Percentiles rank a stretch among this genome's conserved stretches.
Evolutionary conservation across 2,329 filamentous ascomycete species (phyloP).

Genomic region (Cladophialophora yegresii): DNA sequence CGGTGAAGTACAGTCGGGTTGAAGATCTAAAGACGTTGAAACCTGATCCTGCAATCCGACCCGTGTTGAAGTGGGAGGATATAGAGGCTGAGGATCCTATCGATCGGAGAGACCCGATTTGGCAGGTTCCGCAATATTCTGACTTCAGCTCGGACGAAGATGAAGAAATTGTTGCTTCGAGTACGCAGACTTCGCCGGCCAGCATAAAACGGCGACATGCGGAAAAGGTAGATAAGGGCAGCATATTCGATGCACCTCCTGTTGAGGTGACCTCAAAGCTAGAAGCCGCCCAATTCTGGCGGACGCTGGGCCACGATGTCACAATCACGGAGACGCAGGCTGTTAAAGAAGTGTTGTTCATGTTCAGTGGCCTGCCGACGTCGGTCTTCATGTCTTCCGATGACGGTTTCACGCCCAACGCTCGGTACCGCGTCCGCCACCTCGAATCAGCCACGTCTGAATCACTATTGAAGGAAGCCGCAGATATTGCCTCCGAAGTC

Average conservation of each 20-base stretch:
- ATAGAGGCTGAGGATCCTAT: slow-evolving; percentile 76
- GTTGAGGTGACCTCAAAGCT: slow-evolving; percentile 39
- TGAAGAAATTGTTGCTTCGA: slow-evolving; percentile 27
- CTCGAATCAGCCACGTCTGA: slow-evolving; percentile 18
- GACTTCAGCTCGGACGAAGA: slow-evolving; percentile 57
- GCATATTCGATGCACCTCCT: slow-evolving; percentile 23
- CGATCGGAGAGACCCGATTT: slow-evolving; percentile 66
- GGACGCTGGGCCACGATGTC: slow-evolving; percentile 12
- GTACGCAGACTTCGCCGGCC: slow-evolving; percentile 20
- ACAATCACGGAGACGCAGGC: slow-evolving; percentile 69
- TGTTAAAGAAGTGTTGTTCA: slow-evolving; percentile 77
- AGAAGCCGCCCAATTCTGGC: slow-evolving; percentile 54
- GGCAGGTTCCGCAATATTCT: slow-evolving; percentile 69
- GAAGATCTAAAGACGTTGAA: slow-evolving; percentile 62
- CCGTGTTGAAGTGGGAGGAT: slow-evolving; percentile 72
- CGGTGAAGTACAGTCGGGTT: slow-evolving; percentile 68
- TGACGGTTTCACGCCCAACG: slow-evolving; percentile 27
- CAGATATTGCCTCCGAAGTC: slow-evolving; percentile 17
- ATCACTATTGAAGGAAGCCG: slow-evolving; percentile 30
- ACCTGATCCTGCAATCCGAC: slow-evolving; percentile 49
- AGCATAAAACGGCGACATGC: slow-evolving; percentile 15
- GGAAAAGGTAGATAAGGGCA: slow-evolving; percentile 16
- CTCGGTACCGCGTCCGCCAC: slow-evolving; percentile 27
- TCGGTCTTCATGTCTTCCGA: slow-evolving; percentile 62
- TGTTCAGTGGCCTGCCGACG: slow-evolving; percentile 78